These are phyloP conservation scores for Xylaria bambusicola DNA, from an alignment of 495 filamentous ascomycete genomes.

Conservation along the genomic window DNA sequence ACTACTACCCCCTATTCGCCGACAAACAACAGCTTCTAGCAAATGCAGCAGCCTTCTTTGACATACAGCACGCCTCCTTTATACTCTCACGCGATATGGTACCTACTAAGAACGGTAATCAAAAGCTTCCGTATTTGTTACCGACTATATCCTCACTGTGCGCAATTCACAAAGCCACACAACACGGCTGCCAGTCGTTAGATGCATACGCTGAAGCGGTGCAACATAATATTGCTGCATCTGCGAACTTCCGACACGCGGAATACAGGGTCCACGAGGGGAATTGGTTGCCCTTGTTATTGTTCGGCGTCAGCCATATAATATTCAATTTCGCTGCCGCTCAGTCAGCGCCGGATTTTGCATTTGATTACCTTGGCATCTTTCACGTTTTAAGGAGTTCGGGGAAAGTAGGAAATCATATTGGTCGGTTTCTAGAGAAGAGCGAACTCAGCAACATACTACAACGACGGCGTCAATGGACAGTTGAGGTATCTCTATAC, in stretches of 20 bases:
- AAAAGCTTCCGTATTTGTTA: conserved; percentile 15
- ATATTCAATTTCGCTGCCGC: conserved; percentile 27
- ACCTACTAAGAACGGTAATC: neutral
- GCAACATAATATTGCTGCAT: conserved; percentile 26
- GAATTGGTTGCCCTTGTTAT: conserved; percentile 28
- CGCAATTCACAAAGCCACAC: conserved; percentile 18
- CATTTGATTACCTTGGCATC: conserved; percentile 20
- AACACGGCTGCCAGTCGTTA: neutral
- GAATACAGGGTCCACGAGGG: conserved; percentile 21
- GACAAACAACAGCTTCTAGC: conserved; percentile 7
- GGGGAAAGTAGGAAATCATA: conserved; percentile 17
- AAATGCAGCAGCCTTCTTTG: neutral
- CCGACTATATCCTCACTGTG: conserved; percentile 19
- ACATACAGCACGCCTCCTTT: neutral
- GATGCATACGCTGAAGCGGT: conserved; percentile 14
- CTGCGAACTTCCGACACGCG: conserved; percentile 19
- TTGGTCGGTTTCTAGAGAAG: conserved; percentile 22
- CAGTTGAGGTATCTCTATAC: neutral
- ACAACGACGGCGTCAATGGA: neutral
- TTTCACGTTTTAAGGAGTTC: conserved; percentile 24
- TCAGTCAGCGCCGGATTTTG: conserved; percentile 4
- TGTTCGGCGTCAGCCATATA: conserved; percentile 29
- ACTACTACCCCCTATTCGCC: neutral
- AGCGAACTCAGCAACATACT: conserved; percentile 14
- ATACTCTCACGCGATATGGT: neutral